These are phyloP conservation scores for Knufia petricola DNA, from an alignment of 2,329 filamentous ascomycete genomes.

Conservation along the genomic window DNA sequence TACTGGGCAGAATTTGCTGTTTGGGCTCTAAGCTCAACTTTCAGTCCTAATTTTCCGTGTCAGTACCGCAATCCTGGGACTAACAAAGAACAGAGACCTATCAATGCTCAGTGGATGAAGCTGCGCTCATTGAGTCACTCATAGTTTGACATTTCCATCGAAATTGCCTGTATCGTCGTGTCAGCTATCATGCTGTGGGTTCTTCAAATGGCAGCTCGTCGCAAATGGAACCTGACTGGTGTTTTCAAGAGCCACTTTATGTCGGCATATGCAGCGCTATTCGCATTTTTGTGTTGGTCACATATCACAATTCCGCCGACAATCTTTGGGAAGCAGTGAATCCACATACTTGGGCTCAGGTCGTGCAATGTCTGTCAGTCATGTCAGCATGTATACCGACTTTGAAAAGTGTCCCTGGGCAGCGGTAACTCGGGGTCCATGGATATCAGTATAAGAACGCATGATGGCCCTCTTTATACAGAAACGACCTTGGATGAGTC, in stretches of 20 bases:
- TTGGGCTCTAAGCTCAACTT: not conserved
- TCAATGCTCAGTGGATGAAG: constrained; percentile 4
- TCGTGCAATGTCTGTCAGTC: constrained; percentile 17
- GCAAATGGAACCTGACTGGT: constrained; percentile 2
- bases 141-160: constrained; percentile 8
- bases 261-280: constrained; percentile 8
- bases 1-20: not conserved
- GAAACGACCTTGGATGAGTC: not conserved
- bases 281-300: not conserved
- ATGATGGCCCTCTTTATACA: not conserved
- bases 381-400: constrained; percentile 17
- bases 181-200: constrained; percentile 7
- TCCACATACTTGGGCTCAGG: constrained; percentile 15
- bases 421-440: constrained; percentile 3
- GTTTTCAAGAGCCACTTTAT: constrained; percentile 2
- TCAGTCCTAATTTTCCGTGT: constrained; percentile 1
- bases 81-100: constrained; percentile 1
- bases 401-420: constrained; percentile 1
- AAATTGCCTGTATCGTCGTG: constrained; percentile 4
- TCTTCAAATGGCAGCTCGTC: not conserved
- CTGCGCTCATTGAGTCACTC: constrained; percentile 8
- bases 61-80: constrained; percentile 7
- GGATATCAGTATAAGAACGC: constrained; percentile 1
- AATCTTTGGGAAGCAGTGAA: constrained; percentile 15
- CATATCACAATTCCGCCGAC: constrained; percentile 12